Evolutionary conservation across 345 rosid genomes (phyloP).

Genomic region (Lepidium africanum): DNA sequence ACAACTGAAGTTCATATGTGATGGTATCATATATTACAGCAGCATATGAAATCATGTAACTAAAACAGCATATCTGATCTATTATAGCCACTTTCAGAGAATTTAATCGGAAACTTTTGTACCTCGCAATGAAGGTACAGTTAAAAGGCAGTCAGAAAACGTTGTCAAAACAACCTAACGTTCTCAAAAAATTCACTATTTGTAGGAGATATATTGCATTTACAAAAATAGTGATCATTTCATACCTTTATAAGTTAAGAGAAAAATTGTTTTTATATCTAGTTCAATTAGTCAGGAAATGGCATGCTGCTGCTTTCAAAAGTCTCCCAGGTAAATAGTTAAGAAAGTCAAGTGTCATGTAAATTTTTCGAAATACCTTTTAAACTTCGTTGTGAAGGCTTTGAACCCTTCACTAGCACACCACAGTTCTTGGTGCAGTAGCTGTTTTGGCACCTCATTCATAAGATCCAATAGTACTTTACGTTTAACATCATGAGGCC

Average conservation of each 20-base stretch:
- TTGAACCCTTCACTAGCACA: conserved; percentile 95
- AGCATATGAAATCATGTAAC: conserved; percentile 2
- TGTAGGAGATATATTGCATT: not conserved
- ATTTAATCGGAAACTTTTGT: not conserved
- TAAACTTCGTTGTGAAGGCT: conserved; percentile 76
- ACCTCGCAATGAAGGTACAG: not conserved
- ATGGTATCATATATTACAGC: not conserved
- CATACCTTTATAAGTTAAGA: not conserved
- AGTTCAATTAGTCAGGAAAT: not conserved
- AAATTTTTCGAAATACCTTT: conserved; percentile 41
- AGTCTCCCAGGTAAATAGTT: not conserved
- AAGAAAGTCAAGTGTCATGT: not conserved
- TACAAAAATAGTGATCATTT: not conserved
- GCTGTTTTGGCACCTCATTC: conserved; percentile 86
- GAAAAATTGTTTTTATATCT: not conserved
- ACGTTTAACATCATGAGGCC: conserved; percentile 97
- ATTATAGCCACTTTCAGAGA: not conserved
- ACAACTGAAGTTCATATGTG: not conserved
- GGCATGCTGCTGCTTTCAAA: not conserved
- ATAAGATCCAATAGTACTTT: conserved; percentile 87
- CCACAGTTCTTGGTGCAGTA: conserved; percentile 89
- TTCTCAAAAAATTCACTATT: not conserved
- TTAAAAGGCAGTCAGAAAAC: not conserved
- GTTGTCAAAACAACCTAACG: not conserved
- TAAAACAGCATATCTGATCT: not conserved